Evolutionary conservation across 495 filamentous ascomycete genomes (phyloP).

Genomic region (Bacidia gigantensis): DNA sequence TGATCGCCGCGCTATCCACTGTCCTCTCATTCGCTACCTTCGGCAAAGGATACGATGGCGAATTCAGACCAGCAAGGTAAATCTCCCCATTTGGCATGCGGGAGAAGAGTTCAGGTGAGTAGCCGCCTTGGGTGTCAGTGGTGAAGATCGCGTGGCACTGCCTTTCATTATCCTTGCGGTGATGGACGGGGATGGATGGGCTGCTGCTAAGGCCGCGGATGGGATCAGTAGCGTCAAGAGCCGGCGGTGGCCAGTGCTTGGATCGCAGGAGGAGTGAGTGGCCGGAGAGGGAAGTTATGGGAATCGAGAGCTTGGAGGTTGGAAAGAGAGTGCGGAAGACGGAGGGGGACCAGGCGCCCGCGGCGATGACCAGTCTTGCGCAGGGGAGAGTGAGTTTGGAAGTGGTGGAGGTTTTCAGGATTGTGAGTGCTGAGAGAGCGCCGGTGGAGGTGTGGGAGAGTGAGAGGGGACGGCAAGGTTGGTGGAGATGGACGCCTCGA

Average conservation of each 20-base stretch:
- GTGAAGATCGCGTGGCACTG: conserved; percentile 61
- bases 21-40: conserved; percentile 34
- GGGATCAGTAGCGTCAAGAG: conserved; percentile 3
- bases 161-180: conserved; percentile 16
- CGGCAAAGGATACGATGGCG: conserved; percentile 41
- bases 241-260: conserved; percentile 36
- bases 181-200: conserved; percentile 13
- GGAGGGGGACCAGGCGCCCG: conserved; percentile 54
- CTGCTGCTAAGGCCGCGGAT: background rate
- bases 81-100: conserved; percentile 47
- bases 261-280: conserved; percentile 56
- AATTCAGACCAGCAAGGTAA: conserved; percentile 65
- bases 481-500: conserved; percentile 52
- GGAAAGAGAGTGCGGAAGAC: conserved; percentile 55
- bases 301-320: conserved; percentile 31
- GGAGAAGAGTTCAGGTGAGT: conserved; percentile 62
- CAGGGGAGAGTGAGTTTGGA: conserved; percentile 26
- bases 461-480: conserved; percentile 43
- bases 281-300: conserved; percentile 51
- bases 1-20: conserved; percentile 32
- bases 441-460: conserved; percentile 35
- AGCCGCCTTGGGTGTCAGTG: conserved; percentile 33
- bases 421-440: conserved; percentile 35
- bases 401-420: conserved; percentile 23
- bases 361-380: conserved; percentile 47